Percentiles rank a stretch among this genome's conserved stretches.
phyloP scores from a whole-genome alignment of 768 basidiomycete genomes.

The Lepiota brunneoincarnata region DNA sequence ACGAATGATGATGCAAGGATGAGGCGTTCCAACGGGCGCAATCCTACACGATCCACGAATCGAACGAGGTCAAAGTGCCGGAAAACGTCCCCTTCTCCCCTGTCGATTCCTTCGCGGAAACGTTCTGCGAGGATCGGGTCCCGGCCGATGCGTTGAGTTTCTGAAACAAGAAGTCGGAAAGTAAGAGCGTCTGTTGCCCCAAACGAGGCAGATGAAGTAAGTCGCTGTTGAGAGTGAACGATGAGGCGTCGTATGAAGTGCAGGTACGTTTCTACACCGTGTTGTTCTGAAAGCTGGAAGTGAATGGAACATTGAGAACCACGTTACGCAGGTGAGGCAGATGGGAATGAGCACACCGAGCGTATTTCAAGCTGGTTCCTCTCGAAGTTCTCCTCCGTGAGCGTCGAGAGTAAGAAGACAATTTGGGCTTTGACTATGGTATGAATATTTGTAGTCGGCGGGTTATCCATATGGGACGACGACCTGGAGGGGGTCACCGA shows the following conservation, averaged over 20 bases:
- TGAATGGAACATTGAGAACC: conserved; percentile 13
- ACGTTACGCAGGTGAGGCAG: conserved; percentile 11
- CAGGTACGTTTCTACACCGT: conserved; percentile 95
- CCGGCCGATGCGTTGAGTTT: conserved; percentile 84
- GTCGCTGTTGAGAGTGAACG: conserved; percentile 76
- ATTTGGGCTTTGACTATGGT: conserved; percentile 97
- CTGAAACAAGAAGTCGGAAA: conserved; percentile 83
- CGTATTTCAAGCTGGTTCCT: conserved; percentile 93
- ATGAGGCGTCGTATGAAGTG: conserved; percentile 98
- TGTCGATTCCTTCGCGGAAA: conserved; percentile 87
- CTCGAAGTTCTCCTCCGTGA: conserved; percentile 96
- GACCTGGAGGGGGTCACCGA: conserved; percentile 78
- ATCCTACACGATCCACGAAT: conserved; percentile 79
- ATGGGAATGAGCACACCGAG: conserved; percentile 58
- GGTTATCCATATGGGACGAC: conserved; percentile 79
- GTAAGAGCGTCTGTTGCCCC: conserved; percentile 78
- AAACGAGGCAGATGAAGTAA: conserved; percentile 57
- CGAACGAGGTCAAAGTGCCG: conserved; percentile 80
- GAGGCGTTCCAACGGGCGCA: conserved; percentile 76
- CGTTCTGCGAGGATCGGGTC: conserved; percentile 90
- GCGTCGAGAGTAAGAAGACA: conserved; percentile 92
- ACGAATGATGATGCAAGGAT: conserved; percentile 75
- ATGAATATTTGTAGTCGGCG: conserved; percentile 82
- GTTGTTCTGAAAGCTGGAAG: conserved; percentile 87
- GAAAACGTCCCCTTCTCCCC: conserved; percentile 81